Base-by-base conservation (phyloP, 257 asterid species). In the Thymus mandschuricus region DNA sequence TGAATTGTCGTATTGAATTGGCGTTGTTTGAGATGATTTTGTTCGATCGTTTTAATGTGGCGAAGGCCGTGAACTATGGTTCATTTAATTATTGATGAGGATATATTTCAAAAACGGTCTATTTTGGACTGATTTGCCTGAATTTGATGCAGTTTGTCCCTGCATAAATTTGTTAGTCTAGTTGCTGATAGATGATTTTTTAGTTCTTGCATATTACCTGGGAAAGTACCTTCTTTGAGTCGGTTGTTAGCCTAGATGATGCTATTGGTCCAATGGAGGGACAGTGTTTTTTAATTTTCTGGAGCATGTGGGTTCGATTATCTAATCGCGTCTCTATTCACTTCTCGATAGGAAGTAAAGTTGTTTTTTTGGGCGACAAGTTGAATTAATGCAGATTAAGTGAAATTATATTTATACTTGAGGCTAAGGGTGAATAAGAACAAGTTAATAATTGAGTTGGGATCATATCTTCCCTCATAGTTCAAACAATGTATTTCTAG, bases 1-100 rank as follows among this genome's bases (percentile, higher is more conserved):
- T 43, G 31, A 33, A 30, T 69, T 40, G 5, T 54, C 30, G 71
- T 45, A 2, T 40, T 8, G 10, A 50, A 43, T 68, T 60, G 66
- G 10, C 21, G 15, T n/a, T 58, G 54, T 54, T 58, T 59, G 66
- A 15, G 8, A 12, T 43, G 29, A 3, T 10, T 46, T 52, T 41
- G 33, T 74, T 46, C n/a, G 35, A 5, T 51, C 45, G 12, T 56
- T 41, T 29, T 64, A 62, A 45, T 62, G 60, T 60, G 56, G 59
- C 29, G 15, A 63, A 28, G 6, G 31, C 28, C 21, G 33, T 50
- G 30, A 33, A 28, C 50, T 21, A 3, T 63, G 6, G 38, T 59
- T 60, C 64, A 35, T 63, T 63, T 44, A 28, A 29, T 31, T 38
- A 10, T 49, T 46, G 33, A 28, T 48, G 7, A n/a, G 8, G 71